A percentile compares a stretch with the other conserved stretches of the same genome.
Evolutionary conservation across 164 flowering plant species (phyloP).

Genomic region (Malania oleifera): DNA sequence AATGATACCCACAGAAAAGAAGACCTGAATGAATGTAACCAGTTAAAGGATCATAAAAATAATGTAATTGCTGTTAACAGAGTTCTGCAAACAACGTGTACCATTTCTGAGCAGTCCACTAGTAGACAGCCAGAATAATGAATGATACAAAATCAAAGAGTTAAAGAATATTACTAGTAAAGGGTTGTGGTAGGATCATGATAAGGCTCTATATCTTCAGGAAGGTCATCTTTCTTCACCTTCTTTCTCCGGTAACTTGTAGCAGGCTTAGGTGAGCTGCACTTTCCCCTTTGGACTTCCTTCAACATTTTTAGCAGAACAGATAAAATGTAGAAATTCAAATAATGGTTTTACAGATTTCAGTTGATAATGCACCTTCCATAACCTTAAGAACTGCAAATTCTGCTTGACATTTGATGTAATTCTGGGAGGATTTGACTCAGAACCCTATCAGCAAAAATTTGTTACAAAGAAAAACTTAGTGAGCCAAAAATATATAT

Average conservation of each 20-base stretch:
- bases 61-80: too few relatives aligned
- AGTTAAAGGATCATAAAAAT: not conserved
- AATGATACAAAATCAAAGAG: not conserved
- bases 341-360: not conserved
- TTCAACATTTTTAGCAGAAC: constrained; percentile 18
- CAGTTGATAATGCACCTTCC: constrained; percentile 52
- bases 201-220: constrained; percentile 55
- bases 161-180: constrained; percentile 56
- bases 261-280: constrained; percentile 63
- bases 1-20: not conserved
- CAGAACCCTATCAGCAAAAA: constrained; percentile 40
- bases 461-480: not conserved
- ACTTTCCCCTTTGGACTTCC: constrained; percentile 70
- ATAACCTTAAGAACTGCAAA: constrained; percentile 68
- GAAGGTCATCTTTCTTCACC: constrained; percentile 68
- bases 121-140: not conserved
- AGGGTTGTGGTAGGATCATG: constrained; percentile 73
- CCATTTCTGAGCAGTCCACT: too few relatives aligned
- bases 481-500: not conserved
- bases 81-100: too few relatives aligned
- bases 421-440: constrained; percentile 71
- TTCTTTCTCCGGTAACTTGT: constrained; percentile 88
- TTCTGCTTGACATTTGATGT: constrained; percentile 93
- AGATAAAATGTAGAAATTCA: not conserved
- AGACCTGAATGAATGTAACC: constrained; percentile 1